phyloP scores from a whole-genome alignment of 2,329 filamentous ascomycete species.

The Aspergillus quadricinctus region DNA sequence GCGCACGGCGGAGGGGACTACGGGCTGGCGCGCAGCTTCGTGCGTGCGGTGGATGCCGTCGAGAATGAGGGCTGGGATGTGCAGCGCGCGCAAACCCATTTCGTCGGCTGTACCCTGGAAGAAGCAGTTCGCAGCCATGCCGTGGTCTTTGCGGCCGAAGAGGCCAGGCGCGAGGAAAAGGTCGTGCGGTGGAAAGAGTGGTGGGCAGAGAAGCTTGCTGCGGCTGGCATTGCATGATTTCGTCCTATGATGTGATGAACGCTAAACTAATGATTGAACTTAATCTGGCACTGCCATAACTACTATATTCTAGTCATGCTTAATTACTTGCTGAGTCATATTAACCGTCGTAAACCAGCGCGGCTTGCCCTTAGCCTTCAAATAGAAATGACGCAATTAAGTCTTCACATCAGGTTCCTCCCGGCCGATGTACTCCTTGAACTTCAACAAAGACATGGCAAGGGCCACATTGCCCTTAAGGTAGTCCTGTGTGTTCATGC shows the following conservation, averaged over 20 bases:
- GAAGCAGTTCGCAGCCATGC: conserved; percentile 88
- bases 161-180: conserved; percentile 65
- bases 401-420: conserved; percentile 97
- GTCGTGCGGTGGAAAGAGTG: conserved; percentile 72
- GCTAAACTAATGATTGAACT: neutral
- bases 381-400: conserved; percentile 40
- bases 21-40: conserved; percentile 76
- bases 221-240: conserved; percentile 1
- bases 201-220: conserved; percentile 60
- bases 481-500: conserved; percentile 85
- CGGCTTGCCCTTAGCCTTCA: too few species aligned
- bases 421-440: conserved; percentile 89
- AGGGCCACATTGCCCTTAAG: conserved; percentile 84
- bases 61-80: conserved; percentile 66
- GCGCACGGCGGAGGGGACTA: conserved; percentile 73
- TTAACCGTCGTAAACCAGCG: neutral
- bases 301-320: neutral
- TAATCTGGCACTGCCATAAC: neutral
- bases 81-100: conserved; percentile 65
- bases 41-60: conserved; percentile 74
- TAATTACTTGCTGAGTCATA: neutral
- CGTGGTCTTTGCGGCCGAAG: conserved; percentile 89
- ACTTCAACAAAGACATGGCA: conserved; percentile 78
- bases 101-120: conserved; percentile 77
- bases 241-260: conserved; percentile 5